Base-by-base conservation (phyloP, 257 asterid genomes). In the Plantago elongata region DNA sequence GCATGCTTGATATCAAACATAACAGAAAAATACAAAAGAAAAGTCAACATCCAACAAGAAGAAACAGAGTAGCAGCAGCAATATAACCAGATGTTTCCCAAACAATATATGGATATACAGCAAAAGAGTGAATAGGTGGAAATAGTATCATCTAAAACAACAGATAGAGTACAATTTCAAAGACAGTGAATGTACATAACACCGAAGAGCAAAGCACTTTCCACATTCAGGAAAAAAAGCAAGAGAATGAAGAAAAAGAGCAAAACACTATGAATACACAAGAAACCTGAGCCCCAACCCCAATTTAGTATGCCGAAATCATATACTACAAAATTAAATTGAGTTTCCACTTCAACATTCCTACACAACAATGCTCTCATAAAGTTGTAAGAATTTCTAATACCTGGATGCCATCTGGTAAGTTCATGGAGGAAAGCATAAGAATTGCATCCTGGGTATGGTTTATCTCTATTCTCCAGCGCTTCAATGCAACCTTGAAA, bases 401-500 rank as follows among this genome's bases (percentile, higher is more conserved):
- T 75, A 89, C 99, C 97, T 92, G 97, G 71, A 92, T 80, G 59
- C 99, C 99, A 70, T 92, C 97, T 11, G 97, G 99, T 60, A 92
- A 81, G 78, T 84, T 86, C 96, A 92, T 86, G 0, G 96, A 89
- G 47, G 99, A 92, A 79, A 89, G 91, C 99, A 89, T 89, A 72
- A 92, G 79, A 14, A 89, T 95, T 0, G 99, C 99, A 71, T 83
- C 94, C 79, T 84, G 97, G 75, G 83, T 83, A 69, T 81, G 87
- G 75, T 92, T 89, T 70, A 92, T 82, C 79, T 89, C 97, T 83
- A 89, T 66, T 75, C 82, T 89, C 99, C 97, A 89, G 50, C 99
- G 88, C 81, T 92, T 92, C 9, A 91, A 91, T 46, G 95, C 95
- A 75, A 89, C 94, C 99, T 92, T 57, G 13, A 64, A 60, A 68